A percentile compares a stretch with the other conserved stretches of the same genome.
phyloP scores from a whole-genome alignment of 495 filamentous ascomycete species.

The Aspergillus sparsus region DNA sequence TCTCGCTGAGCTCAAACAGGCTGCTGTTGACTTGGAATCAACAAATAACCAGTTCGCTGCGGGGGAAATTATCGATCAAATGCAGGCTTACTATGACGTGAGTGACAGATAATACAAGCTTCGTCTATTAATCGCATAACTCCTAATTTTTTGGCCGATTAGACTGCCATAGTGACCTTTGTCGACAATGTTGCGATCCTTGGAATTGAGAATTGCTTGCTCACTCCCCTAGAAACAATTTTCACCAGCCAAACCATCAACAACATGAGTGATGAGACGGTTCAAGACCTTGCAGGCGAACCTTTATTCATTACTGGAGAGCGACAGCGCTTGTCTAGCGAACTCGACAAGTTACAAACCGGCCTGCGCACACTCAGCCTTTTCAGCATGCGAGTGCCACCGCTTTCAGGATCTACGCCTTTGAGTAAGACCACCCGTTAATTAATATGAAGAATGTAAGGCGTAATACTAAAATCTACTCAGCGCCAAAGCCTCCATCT shows the following conservation, averaged over 20 bases:
- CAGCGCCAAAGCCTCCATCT: too few relatives aligned
- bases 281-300: conserved; percentile 27
- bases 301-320: conserved; percentile 14
- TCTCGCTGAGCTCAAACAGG: conserved; percentile 3
- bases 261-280: conserved; percentile 29
- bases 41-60: conserved; percentile 23
- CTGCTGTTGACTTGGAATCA: conserved; percentile 5
- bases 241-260: conserved; percentile 35
- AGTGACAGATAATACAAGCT: conserved; percentile 10
- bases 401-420: not conserved
- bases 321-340: conserved; percentile 7
- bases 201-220: conserved; percentile 60
- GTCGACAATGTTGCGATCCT: conserved; percentile 62
- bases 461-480: too few relatives aligned
- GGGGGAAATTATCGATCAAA: conserved; percentile 33
- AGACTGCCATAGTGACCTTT: conserved; percentile 63
- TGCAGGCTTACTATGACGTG: conserved; percentile 43
- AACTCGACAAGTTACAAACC: conserved; percentile 27
- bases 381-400: not conserved
- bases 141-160: not conserved
- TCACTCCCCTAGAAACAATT: conserved; percentile 33
- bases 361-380: conserved; percentile 15
- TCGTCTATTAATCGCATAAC: not conserved
- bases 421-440: not conserved
- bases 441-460: not conserved